Evolutionary conservation across 2,329 filamentous ascomycete species (phyloP).

Genomic region (Orbilia oligospora): DNA sequence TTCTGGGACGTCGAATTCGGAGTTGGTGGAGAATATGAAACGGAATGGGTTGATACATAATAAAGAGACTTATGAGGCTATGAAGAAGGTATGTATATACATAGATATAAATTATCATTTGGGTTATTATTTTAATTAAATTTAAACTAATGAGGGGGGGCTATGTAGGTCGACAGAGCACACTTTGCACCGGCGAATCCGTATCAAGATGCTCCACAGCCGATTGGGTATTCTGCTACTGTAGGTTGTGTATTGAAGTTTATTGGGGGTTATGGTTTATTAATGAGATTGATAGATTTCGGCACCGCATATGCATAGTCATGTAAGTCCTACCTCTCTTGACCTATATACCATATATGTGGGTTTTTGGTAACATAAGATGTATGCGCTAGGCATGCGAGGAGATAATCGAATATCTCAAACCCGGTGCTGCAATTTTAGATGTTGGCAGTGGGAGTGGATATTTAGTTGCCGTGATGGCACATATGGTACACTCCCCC

Average conservation of each 20-base stretch:
- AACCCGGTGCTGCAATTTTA: conserved; percentile 71
- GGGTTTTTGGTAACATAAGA: not conserved
- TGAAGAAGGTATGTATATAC: conserved; percentile 75
- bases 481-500: conserved; percentile 75
- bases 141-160: conserved; percentile 7
- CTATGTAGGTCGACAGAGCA: conserved; percentile 82
- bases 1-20: conserved; percentile 80
- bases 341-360: not conserved
- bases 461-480: conserved; percentile 90
- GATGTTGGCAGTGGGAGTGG: conserved; percentile 83
- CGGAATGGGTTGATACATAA: conserved; percentile 80
- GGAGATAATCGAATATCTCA: conserved; percentile 65
- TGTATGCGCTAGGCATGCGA: conserved; percentile 55
- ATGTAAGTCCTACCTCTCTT: conserved; percentile 42
- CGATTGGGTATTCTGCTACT: conserved; percentile 77
- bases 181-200: conserved; percentile 81
- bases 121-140: no score
- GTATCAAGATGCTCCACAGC: conserved; percentile 81
- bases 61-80: conserved; percentile 81
- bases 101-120: no score
- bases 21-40: conserved; percentile 83
- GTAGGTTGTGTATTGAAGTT: conserved; percentile 70
- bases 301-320: conserved; percentile 64
- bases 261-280: not conserved
- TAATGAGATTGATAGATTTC: conserved; percentile 33